Evolutionary conservation across 768 basidiomycete genomes (phyloP).

Genomic region (Ramaria sp.): DNA sequence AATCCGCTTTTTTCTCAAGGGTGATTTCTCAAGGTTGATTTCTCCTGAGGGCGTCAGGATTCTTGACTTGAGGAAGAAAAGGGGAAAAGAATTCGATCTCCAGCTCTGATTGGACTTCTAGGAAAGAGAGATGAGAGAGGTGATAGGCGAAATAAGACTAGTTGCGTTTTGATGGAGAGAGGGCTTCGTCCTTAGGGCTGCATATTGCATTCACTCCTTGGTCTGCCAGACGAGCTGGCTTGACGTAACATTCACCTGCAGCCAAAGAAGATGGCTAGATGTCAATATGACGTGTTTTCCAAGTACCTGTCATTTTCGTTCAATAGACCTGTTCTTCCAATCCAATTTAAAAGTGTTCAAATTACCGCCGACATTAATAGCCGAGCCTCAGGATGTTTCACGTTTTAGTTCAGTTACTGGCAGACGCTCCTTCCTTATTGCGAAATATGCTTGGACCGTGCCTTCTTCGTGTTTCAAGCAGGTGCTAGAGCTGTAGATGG

Average conservation of each 20-base stretch:
- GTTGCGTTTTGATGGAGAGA: conserved; percentile 31
- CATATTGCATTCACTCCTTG: conserved; percentile 52
- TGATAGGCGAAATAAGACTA: conserved; percentile 48
- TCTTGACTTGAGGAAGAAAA: conserved; percentile 53
- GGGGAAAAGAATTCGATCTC: conserved; percentile 42
- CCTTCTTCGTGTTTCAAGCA: conserved; percentile 23
- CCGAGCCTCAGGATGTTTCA: conserved; percentile 41
- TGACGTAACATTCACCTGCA: conserved; percentile 41
- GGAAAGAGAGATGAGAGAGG: conserved; percentile 36
- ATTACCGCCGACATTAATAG: conserved; percentile 41
- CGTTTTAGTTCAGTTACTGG: conserved; percentile 38
- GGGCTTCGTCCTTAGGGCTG: conserved; percentile 28
- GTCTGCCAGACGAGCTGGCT: conserved; percentile 39
- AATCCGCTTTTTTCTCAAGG: no score
- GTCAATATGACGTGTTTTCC: no score
- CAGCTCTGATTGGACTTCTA: conserved; percentile 43
- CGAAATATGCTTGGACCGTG: conserved; percentile 38
- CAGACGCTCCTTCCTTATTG: conserved; percentile 45
- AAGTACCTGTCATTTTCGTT: conserved; percentile 45
- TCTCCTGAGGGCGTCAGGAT: conserved; percentile 37
- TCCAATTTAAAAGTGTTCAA: conserved; percentile 32
- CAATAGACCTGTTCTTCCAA: conserved; percentile 43
- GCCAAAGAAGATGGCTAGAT: not conserved
- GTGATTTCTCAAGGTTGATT: conserved; percentile 38
- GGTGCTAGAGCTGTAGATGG: conserved; percentile 40